Evolutionary conservation across 768 basidiomycete genomes (phyloP).

Genomic region (Kwoniella dendrophila): DNA sequence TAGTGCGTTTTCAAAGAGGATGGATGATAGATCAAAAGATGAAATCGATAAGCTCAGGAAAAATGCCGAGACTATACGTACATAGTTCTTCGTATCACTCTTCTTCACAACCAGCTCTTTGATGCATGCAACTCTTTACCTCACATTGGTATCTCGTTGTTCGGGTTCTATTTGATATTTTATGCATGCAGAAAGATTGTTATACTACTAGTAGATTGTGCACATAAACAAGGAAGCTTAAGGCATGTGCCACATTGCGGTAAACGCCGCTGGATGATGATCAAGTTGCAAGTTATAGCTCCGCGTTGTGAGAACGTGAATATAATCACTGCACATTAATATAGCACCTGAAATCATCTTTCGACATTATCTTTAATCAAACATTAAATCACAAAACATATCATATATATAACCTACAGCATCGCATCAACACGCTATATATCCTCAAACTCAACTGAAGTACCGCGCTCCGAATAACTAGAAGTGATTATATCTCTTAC

Average conservation of each 20-base stretch:
- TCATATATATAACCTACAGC: too few relatives aligned
- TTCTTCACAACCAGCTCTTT: too few relatives aligned
- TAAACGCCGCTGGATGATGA: conserved; percentile 10
- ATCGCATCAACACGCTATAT: too few relatives aligned
- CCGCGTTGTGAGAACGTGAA: neutral
- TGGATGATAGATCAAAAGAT: neutral
- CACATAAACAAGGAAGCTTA: neutral
- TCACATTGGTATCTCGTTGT: too few relatives aligned
- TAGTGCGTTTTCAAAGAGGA: neutral
- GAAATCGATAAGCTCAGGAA: neutral
- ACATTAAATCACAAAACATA: too few relatives aligned
- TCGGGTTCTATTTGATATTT: neutral
- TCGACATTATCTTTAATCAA: too few relatives aligned
- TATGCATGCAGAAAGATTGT: neutral
- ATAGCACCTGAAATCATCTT: neutral
- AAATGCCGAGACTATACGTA: neutral
- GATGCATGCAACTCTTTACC: too few relatives aligned
- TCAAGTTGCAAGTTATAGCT: neutral
- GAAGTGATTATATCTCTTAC: neutral
- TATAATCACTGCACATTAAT: neutral
- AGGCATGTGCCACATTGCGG: conserved; percentile 13
- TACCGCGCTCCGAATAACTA: too few relatives aligned
- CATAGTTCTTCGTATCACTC: too few relatives aligned
- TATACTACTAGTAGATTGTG: neutral
- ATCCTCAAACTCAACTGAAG: too few relatives aligned